Conservation (phyloP, 2,329 filamentous ascomycete genomes). For the Diaporthe destruens region DNA sequence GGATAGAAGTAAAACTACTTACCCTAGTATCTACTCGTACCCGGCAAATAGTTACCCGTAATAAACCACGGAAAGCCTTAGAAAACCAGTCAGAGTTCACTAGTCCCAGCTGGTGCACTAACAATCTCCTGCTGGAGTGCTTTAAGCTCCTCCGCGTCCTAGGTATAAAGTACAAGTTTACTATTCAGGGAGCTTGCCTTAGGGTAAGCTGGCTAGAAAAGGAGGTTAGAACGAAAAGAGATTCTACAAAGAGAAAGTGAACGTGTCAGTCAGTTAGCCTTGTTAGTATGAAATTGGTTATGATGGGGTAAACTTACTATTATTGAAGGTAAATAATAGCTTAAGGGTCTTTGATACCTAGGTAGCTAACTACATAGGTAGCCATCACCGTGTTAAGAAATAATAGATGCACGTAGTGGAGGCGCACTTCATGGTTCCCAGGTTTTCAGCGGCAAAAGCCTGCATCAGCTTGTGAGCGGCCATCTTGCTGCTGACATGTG, state of each 20-base stretch:
- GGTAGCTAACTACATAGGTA: too few species aligned
- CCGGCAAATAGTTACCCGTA: neutral
- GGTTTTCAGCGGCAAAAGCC: neutral
- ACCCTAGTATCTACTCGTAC: too few species aligned
- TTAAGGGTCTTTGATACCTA: neutral
- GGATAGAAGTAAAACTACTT: too few species aligned
- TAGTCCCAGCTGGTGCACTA: neutral
- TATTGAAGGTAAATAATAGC: neutral
- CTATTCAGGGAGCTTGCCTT: neutral
- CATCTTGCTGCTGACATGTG: neutral
- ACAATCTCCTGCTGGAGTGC: neutral
- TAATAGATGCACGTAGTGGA: neutral
- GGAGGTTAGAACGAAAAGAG: too few species aligned
- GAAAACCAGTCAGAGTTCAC: neutral
- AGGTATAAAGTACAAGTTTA: neutral
- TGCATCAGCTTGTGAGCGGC: neutral
- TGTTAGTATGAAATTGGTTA: too few species aligned
- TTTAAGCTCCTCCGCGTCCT: neutral
- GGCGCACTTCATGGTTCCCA: conserved; percentile 2
- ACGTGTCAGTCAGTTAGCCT: neutral
- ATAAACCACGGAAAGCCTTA: neutral
- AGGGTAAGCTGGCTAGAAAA: neutral
- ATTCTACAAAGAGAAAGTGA: too few species aligned
- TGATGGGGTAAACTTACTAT: neutral
- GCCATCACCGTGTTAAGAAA: neutral